Base-by-base conservation (phyloP, 169 alveolate species). In the Eimeria brunetti region DNA sequence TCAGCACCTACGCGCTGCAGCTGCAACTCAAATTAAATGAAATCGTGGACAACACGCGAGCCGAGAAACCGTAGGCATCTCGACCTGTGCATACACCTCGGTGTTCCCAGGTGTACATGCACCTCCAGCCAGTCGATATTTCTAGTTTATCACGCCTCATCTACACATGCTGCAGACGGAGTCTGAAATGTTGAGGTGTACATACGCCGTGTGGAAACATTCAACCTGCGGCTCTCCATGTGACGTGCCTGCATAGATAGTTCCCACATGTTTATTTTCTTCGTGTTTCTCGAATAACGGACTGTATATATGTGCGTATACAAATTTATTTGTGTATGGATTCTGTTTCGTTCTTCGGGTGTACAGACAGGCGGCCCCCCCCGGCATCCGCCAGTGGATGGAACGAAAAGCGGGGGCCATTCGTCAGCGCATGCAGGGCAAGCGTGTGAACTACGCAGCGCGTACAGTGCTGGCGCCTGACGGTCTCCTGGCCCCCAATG, bases 381-480 rank as follows among this genome's bases (percentile, higher is more conserved):
- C 95, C 9, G 99, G 99, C 62, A 96, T 99, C 27, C 97, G 99
- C 62, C 99, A 99, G 96, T 97, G 98, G 75, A 96, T 99, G 81
- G 99, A 99, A 96, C 97, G 98, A 96, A 99, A 99, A 95, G 99
- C 98, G 96, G 99, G 99, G 4, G 97, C 99, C 27, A 97, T 99
- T 91, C 97, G 99, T 96, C 99, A 98, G 98, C 99, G 99, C 95
- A 99, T 99, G 99, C 98, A 99, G 99, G 99, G 99, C 2, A 99
- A 99, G 96, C 97, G 99, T 94, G 99, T 99, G 22, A 99, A 99
- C 96, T 98, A 98, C 96, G 99, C 99, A 1, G 99, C 99, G 24
- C 98, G 99, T 56, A 98, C 99, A 18, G 99, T 99, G 56, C 99
- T 99, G 60, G 99, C 99, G 22, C 99, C 99, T 2, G 99, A 99